Evolutionary conservation across 352 stramenopile genomes (phyloP).

Genomic region (Salisapilia sapeloensis): DNA sequence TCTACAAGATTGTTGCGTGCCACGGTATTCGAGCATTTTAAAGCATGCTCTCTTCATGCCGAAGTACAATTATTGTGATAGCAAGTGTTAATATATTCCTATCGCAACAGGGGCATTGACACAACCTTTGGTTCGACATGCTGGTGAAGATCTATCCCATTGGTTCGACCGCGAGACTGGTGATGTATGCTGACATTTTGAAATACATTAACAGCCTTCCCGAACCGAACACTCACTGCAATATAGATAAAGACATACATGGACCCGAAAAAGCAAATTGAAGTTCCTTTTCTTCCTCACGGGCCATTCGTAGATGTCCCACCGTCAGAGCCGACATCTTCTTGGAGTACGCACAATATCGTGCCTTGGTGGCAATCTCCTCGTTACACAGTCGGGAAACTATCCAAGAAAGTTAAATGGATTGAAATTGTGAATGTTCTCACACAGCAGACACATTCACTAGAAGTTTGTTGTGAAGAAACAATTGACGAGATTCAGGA

Average conservation of each 20-base stretch:
- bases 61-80: background rate
- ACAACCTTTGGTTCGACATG: constrained; percentile 64
- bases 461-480: constrained; percentile 79
- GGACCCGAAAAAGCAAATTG: constrained; percentile 54
- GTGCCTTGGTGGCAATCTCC: constrained; percentile 82
- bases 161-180: constrained; percentile 77
- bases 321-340: constrained; percentile 50
- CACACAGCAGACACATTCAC: constrained; percentile 65
- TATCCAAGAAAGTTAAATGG: constrained; percentile 55
- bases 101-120: constrained; percentile 31
- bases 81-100: background rate
- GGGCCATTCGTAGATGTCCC: constrained; percentile 78
- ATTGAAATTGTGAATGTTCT: constrained; percentile 85
- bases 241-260: constrained; percentile 60
- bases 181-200: constrained; percentile 20
- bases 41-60: too few species aligned
- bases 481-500: constrained; percentile 78
- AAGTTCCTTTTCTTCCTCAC: constrained; percentile 69
- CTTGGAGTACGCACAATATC: constrained; percentile 56
- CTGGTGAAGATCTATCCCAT: constrained; percentile 82
- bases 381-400: constrained; percentile 40
- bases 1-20: background rate
- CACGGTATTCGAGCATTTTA: background rate
- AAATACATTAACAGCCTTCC: background rate
- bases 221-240: background rate